These are phyloP conservation scores for Monilinia fructicola DNA, from an alignment of 2,329 filamentous ascomycete genomes.

Conservation along the genomic window DNA sequence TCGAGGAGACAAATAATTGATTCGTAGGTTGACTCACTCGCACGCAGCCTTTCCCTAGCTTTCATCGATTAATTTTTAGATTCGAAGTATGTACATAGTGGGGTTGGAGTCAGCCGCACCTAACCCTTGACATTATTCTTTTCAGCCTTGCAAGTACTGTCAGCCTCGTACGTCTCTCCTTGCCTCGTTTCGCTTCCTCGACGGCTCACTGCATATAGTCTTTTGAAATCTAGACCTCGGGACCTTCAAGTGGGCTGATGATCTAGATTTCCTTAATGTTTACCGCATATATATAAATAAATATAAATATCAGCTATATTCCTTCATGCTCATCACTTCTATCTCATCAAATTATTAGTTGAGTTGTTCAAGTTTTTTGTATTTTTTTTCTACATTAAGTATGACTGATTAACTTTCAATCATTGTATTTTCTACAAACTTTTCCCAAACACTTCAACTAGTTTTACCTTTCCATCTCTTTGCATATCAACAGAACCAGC, in stretches of 20 bases:
- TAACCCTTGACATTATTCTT: background rate
- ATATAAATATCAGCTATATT: constrained; percentile 4
- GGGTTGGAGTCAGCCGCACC: constrained; percentile 1
- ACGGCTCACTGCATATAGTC: constrained; percentile 18
- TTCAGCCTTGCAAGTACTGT: background rate
- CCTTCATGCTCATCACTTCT: background rate
- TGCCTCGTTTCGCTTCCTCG: background rate
- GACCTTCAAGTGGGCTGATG: constrained; percentile 20
- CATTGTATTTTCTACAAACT: background rate
- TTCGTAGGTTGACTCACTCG: background rate
- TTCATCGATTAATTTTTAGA: background rate
- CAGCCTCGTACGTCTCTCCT: background rate
- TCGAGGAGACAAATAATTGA: background rate
- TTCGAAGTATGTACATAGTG: background rate
- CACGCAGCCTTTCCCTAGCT: constrained; percentile 7
- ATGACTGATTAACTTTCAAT: background rate
- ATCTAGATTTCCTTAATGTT: constrained; percentile 8
- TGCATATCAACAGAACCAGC: background rate
- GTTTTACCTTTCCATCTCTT: background rate
- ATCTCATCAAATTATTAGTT: too few species aligned
- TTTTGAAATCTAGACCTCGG: constrained; percentile 19
- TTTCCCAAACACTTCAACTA: background rate
- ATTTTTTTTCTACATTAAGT: background rate
- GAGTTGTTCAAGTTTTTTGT: background rate
- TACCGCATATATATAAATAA: background rate